A percentile compares a stretch with the other conserved stretches of the same genome.
Evolutionary conservation across 805 yeast species (phyloP).

Genomic region (Lipomyces mesembrius): DNA sequence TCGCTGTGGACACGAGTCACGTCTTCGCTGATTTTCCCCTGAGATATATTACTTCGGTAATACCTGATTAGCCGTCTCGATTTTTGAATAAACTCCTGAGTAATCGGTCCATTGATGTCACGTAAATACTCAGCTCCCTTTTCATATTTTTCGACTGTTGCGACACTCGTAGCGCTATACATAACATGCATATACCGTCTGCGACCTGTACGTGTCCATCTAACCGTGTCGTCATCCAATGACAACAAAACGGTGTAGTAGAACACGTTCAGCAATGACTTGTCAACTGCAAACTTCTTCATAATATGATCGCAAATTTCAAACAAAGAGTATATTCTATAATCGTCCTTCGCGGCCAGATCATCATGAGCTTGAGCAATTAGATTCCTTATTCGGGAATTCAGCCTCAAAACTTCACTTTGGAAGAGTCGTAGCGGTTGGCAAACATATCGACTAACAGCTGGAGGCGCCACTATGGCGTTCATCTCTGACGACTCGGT

Average conservation of each 20-base stretch:
- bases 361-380: slow-evolving; percentile 7
- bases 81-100: slow-evolving; percentile 17
- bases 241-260: slow-evolving; percentile 27
- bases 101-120: slow-evolving; percentile 4
- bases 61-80: slow-evolving; percentile 12
- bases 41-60: slow-evolving; percentile 8
- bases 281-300: neutral
- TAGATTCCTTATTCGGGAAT: slow-evolving; percentile 17
- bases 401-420: slow-evolving; percentile 14
- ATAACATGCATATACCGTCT: slow-evolving; percentile 13
- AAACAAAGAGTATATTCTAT: slow-evolving; percentile 14
- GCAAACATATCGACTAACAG: slow-evolving; percentile 19
- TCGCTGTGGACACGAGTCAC: neutral
- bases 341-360: slow-evolving; percentile 6
- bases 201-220: slow-evolving; percentile 25
- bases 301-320: slow-evolving; percentile 19
- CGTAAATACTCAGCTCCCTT: slow-evolving; percentile 22
- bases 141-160: slow-evolving; percentile 7
- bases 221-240: slow-evolving; percentile 14
- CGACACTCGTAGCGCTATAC: slow-evolving; percentile 22
- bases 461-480: slow-evolving; percentile 26
- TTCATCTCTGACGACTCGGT: slow-evolving; percentile 2
- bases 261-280: slow-evolving; percentile 11
- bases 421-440: slow-evolving; percentile 25
- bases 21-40: neutral